A percentile compares a stretch with the other conserved stretches of the same genome.
Evolutionary conservation across 345 rosid species (phyloP).

Genomic region (Eucalyptus polyanthemos): DNA sequence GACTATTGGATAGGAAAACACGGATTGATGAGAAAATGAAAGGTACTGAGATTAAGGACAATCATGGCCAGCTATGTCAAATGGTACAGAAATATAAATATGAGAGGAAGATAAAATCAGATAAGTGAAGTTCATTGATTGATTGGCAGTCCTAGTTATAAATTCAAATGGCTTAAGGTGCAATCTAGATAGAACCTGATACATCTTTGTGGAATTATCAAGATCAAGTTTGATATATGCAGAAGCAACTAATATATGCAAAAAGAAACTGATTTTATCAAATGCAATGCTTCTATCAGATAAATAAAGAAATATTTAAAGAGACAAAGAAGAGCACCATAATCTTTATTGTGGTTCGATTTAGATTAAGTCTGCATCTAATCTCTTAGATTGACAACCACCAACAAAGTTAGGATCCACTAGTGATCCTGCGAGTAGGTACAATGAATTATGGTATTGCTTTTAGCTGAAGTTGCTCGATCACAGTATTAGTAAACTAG

Average conservation of each 20-base stretch:
- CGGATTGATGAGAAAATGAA: background rate
- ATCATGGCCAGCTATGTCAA: background rate
- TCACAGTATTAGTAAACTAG: background rate
- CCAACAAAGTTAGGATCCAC: background rate
- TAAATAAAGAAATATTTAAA: background rate
- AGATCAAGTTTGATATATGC: background rate
- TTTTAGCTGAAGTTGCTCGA: background rate
- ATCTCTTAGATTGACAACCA: background rate
- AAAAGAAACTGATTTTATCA: background rate
- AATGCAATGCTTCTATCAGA: background rate
- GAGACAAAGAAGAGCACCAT: background rate
- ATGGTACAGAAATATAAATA: background rate
- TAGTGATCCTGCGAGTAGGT: background rate
- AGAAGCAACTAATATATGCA: background rate
- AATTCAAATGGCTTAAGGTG: background rate
- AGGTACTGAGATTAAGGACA: background rate
- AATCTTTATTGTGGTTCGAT: background rate
- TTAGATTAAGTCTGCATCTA: fast-evolving
- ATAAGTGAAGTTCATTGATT: background rate
- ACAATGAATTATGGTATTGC: background rate
- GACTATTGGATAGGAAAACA: background rate
- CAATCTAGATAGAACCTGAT: background rate
- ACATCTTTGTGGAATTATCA: background rate
- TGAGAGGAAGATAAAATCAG: background rate
- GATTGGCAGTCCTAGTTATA: background rate